A percentile compares a stretch with the other conserved stretches of the same genome.
Evolutionary conservation across 768 basidiomycete species (phyloP).

Genomic region (Suillus discolor): DNA sequence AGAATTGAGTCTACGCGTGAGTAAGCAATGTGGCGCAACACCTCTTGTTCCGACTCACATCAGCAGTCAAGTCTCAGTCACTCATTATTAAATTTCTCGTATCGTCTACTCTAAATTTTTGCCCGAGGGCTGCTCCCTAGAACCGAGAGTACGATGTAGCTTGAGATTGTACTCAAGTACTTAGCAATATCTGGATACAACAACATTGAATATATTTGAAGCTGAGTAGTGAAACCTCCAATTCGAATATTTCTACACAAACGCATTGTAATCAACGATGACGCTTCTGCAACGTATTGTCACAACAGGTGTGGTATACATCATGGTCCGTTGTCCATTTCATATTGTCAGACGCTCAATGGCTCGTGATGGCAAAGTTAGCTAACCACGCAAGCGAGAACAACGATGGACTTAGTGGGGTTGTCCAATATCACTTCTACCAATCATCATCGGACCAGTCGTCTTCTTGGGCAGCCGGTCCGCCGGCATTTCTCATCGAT

Average conservation of each 20-base stretch:
- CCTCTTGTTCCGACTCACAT: neutral
- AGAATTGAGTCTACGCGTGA: neutral
- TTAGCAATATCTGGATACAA: neutral
- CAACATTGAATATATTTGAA: neutral
- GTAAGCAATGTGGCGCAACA: neutral
- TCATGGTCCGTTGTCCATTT: neutral
- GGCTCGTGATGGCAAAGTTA: neutral
- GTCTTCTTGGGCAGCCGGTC: slow-evolving; percentile 17
- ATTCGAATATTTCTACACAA: neutral
- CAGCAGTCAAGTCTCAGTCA: no score
- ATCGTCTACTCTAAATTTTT: no score
- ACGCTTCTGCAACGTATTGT: neutral
- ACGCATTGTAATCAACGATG: neutral
- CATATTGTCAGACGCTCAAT: neutral
- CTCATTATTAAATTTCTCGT: no score
- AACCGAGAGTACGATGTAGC: neutral
- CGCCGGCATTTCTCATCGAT: slow-evolving; percentile 12
- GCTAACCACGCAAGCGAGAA: neutral
- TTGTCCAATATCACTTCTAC: slow-evolving; percentile 14
- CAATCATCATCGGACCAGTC: slow-evolving; percentile 34
- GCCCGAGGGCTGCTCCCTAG: no score
- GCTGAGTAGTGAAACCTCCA: neutral
- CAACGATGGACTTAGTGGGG: neutral
- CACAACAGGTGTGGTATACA: neutral
- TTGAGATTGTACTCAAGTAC: neutral